Evolutionary conservation across 805 yeast genomes (phyloP), one percentile per base, ranked within the genome.

Genomic region (Barnettozyma sp.): DNA sequence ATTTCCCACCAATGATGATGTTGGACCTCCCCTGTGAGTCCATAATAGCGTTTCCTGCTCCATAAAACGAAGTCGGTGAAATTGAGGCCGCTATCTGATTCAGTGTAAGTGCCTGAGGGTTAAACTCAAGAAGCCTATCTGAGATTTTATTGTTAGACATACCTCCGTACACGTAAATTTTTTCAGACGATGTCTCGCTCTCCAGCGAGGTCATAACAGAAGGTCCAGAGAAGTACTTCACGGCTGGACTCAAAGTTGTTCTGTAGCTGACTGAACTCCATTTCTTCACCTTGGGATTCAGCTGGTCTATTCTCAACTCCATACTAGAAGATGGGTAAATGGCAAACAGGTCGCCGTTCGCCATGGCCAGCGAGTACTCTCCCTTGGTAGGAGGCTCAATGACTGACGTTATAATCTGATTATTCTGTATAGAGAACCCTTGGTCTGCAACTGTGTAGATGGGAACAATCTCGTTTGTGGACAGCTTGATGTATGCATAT

Each of bases 1-100:
- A 70, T 35, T 63, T 64, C 3, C 94, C 94, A 0, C 92, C 94
- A 27, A 83, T 60, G 3, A 83, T 53, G 23, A 78, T 54, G 42
- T 66, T 72, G 4, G 71, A 60, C 35, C 60, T 66, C 8, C 73
- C 66, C 21, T 63, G 54, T 1, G 75, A 65, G 40, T 66, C 54
- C 13, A 65, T 17, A 1, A 42, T 27, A 6, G 66, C 36, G 22
- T 56, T 62, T 0, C 73, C 54, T 0, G 79, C 73, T 1, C 76
- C 77, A 44, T 66, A 73, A 44, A 76, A 76, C 0, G 72, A 59
- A 12, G 70, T 68, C 8, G 84, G 82, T 32, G 70, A 62, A 12
- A 78, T 67, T 2, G 77, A 52, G 0, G 77, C 67, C 22, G 64
- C 43, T 4, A 70, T 65, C 31, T 67, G 62, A 23, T 64, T 51